A percentile compares a stretch with the other conserved stretches of the same genome.
These are phyloP conservation scores for Linum usitatissimum DNA, from an alignment of 345 rosid genomes.

Conservation along the genomic window DNA sequence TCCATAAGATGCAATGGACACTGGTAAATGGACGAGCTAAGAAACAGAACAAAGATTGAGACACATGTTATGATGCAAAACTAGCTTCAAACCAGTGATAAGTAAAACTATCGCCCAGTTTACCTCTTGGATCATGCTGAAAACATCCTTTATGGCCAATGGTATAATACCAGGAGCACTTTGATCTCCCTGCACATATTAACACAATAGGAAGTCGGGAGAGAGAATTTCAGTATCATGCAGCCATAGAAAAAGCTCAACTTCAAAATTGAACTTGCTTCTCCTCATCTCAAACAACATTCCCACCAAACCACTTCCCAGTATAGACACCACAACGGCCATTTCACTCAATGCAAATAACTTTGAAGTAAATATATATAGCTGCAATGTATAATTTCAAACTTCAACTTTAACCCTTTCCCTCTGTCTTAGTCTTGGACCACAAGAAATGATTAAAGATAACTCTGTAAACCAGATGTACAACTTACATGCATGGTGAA, in stretches of 20 bases:
- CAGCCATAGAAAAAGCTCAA: background rate
- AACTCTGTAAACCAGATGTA: background rate
- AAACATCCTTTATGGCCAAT: conserved; percentile 93
- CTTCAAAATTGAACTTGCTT: background rate
- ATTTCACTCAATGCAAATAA: background rate
- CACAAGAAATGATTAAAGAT: background rate
- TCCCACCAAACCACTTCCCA: background rate
- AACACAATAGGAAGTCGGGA: background rate
- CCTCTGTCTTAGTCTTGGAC: too few species aligned
- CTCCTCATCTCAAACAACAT: background rate
- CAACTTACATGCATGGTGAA: conserved; percentile 96
- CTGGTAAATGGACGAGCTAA: background rate
- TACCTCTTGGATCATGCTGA: conserved; percentile 97
- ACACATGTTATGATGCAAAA: background rate
- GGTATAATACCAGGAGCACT: conserved; percentile 93
- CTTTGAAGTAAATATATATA: background rate
- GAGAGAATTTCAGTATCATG: background rate
- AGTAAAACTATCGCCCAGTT: conserved; percentile 18
- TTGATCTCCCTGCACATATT: conserved; percentile 82
- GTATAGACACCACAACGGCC: background rate
- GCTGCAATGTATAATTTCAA: background rate
- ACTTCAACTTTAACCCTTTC: background rate
- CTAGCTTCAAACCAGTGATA: background rate
- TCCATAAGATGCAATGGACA: background rate
- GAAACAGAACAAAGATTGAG: background rate